Conservation (phyloP, 352 stramenopile genomes). For the Phytophthora aleatoria region DNA sequence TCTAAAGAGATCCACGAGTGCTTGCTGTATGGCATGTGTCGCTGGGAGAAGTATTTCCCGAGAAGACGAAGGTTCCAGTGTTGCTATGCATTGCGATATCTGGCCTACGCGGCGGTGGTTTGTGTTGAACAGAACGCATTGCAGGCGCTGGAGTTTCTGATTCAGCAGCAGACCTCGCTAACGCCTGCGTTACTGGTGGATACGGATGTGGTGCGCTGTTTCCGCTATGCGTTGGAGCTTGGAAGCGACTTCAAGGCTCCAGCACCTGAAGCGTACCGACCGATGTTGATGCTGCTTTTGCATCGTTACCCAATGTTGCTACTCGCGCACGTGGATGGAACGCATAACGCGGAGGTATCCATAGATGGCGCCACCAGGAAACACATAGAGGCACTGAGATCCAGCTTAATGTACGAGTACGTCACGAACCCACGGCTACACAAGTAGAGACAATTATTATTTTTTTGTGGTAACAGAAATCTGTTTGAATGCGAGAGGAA, state of each 20-base stretch:
- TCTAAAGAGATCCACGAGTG: conserved; percentile 17
- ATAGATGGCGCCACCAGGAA: conserved; percentile 5
- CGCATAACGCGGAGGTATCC: not conserved
- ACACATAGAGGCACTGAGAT: conserved; percentile 44
- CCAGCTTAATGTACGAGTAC: conserved; percentile 63
- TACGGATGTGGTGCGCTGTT: conserved; percentile 45
- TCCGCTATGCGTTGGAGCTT: conserved; percentile 37
- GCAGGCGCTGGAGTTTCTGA: conserved; percentile 38
- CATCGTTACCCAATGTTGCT: conserved; percentile 32
- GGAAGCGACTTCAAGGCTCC: conserved; percentile 35
- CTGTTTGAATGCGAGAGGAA: conserved; percentile 13
- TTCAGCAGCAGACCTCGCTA: conserved; percentile 11
- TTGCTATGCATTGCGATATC: conserved; percentile 46
- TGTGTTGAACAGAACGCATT: conserved; percentile 51
- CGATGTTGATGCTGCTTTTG: conserved; percentile 47
- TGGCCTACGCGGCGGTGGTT: conserved; percentile 44
- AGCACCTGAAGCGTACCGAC: conserved; percentile 40
- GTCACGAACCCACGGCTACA: conserved; percentile 32
- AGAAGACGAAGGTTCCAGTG: conserved; percentile 30
- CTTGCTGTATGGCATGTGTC: conserved; percentile 43
- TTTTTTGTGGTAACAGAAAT: conserved; percentile 3
- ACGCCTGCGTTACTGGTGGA: conserved; percentile 38
- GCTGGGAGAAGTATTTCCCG: conserved; percentile 39
- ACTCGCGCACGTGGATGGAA: conserved; percentile 25
- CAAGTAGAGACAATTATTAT: not conserved